Evolutionary conservation across 2,329 filamentous ascomycete genomes (phyloP), one percentile per base, ranked within the genome.

Genomic region (Apiospora arundinis): DNA sequence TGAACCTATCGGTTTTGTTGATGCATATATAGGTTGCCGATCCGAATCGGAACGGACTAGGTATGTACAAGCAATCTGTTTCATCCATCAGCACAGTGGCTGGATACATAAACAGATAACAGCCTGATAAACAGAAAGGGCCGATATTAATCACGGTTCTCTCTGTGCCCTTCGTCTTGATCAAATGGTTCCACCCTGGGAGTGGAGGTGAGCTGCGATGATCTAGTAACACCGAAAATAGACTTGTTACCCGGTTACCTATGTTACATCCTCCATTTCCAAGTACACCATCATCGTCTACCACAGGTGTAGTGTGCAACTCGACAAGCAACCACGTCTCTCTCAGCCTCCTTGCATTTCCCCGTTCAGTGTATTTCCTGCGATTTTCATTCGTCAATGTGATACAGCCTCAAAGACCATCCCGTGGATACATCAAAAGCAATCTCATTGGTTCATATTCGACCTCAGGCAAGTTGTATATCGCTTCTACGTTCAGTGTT

Each of bases 1-100:
- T 28, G 32, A 63, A n/a, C 56, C 28, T 63, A 63, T 63, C 28
- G 56, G 37, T 40, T 40, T 40, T 40, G 56, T 63, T 40, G 18
- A 63, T 40, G 9, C 28, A 21, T 40, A 40, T 37, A 40, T 40
- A 63, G 8, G 32, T n/a, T 40, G 32, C 32, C 56, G 56, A 63
- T 63, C 56, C 21, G 32, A 18, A 63, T 63, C 32, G 56, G 32
- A 63, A 63, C 21, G 56, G 52, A 32, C 56, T 63, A 37, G 18
- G 7, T 63, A 63, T 63, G 32, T 63, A 63, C 56, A 40, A 63
- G 56, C 65, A 67, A 67, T n/a, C 40, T 45, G 65, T 67, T 67
- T 67, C 65, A 67, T 45, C 65, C 21, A 44, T 46, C 23, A 45
- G 40, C 42, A 28, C 14, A 67, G 65, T 67, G 65, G 42, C 65